These are phyloP conservation scores for Cyphellophora europaea DNA, from an alignment of 2,329 filamentous ascomycete species.

Conservation along the genomic window DNA sequence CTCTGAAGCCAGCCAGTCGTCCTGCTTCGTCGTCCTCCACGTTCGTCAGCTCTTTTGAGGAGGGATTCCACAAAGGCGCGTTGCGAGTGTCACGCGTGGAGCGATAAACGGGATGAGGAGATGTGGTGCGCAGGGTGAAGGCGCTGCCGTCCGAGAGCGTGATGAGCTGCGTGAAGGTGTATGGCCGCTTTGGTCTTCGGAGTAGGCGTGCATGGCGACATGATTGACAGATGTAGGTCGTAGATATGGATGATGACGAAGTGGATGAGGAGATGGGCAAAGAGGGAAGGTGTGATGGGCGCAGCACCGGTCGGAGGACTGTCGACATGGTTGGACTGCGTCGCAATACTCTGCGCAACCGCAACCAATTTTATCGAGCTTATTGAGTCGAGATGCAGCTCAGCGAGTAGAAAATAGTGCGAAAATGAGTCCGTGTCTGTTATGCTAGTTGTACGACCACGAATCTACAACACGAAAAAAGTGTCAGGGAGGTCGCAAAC, in stretches of 20 bases:
- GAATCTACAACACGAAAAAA: no score
- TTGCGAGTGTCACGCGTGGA: conserved; percentile 79
- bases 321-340: conserved; percentile 11
- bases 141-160: conserved; percentile 86
- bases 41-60: conserved; percentile 68
- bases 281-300: conserved; percentile 13
- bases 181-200: conserved; percentile 78
- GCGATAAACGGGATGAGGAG: conserved; percentile 47
- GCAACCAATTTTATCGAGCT: no score
- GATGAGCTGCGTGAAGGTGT: conserved; percentile 94
- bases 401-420: no score
- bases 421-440: no score
- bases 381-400: no score
- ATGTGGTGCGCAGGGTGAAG: conserved; percentile 46
- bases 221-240: conserved; percentile 45
- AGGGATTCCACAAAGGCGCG: conserved; percentile 83
- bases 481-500: no score
- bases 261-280: conserved; percentile 7
- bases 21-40: conserved; percentile 94
- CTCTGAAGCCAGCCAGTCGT: conserved; percentile 74
- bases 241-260: conserved; percentile 16
- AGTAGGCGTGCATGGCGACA: conserved; percentile 77
- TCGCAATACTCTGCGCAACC: no score
- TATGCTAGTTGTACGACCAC: no score
- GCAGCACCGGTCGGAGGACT: conserved; percentile 16